A percentile compares a stretch with the other conserved stretches of the same genome.
Conservation (phyloP, 345 rosid genomes). For the Eucalyptus viminalis region DNA sequence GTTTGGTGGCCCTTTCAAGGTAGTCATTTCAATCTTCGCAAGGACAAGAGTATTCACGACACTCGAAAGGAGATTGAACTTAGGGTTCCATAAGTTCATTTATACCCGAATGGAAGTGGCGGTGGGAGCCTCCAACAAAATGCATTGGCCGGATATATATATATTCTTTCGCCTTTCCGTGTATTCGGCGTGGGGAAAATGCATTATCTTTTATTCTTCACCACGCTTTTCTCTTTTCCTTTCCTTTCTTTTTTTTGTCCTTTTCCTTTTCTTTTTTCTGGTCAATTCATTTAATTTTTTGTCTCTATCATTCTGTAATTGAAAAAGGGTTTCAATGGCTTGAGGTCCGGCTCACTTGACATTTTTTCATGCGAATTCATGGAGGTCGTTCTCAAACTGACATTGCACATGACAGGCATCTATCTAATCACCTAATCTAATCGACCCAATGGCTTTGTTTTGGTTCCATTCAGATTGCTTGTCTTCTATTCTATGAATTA, state of each 20-base stretch:
- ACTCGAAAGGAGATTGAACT: not conserved
- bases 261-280: not conserved
- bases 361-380: not conserved
- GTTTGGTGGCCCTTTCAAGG: not conserved
- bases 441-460: not conserved
- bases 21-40: not conserved
- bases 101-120: not conserved
- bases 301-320: not conserved
- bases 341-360: not conserved
- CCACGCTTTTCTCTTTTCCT: not conserved
- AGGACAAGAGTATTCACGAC: not conserved
- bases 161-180: not conserved
- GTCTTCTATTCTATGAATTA: not conserved
- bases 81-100: not conserved
- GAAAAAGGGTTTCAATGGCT: not conserved
- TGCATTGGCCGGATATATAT: not conserved
- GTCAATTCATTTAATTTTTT: not conserved
- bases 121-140: not conserved
- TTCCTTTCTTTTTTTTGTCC: not conserved
- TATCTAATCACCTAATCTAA: not conserved
- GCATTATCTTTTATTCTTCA: not conserved
- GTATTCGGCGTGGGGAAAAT: not conserved
- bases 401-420: not conserved
- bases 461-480: not conserved
- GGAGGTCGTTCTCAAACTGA: not conserved